These are phyloP conservation scores for Cystobasidiaceae sp. DNA, from an alignment of 1,284 basidiomycete genomes.

Conservation along the genomic window DNA sequence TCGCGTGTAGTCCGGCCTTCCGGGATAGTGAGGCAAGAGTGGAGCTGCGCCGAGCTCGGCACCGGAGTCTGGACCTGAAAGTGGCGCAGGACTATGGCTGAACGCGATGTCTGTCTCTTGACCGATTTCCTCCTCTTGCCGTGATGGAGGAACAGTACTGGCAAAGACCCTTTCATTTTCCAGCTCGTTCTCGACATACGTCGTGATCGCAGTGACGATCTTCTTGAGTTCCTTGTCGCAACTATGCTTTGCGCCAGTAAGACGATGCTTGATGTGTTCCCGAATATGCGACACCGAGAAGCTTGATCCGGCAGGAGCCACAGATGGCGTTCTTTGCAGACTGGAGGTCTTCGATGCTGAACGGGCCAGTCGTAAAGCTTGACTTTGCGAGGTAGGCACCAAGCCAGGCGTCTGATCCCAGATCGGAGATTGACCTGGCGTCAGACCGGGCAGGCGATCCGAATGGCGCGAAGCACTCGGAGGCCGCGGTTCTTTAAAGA, in stretches of 20 bases:
- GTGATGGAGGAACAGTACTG: slow-evolving; percentile 36
- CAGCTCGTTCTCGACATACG: slow-evolving; percentile 85
- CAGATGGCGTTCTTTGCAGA: background rate
- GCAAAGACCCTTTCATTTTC: slow-evolving; percentile 55
- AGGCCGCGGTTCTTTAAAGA: slow-evolving; percentile 26
- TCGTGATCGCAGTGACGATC: slow-evolving; percentile 85
- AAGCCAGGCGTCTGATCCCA: slow-evolving; percentile 41
- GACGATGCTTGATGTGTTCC: slow-evolving; percentile 84
- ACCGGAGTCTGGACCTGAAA: too few relatives aligned
- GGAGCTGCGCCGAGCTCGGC: too few relatives aligned
- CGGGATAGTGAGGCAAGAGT: too few relatives aligned
- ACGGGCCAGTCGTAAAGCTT: slow-evolving; percentile 19
- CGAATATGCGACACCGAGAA: slow-evolving; percentile 64
- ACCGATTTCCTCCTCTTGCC: slow-evolving; percentile 46
- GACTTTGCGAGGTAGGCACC: slow-evolving; percentile 33
- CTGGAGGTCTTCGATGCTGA: background rate
- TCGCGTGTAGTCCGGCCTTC: background rate
- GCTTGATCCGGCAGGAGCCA: slow-evolving; percentile 24
- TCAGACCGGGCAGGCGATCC: slow-evolving; percentile 31
- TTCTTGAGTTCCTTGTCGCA: slow-evolving; percentile 92
- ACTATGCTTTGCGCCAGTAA: slow-evolving; percentile 86
- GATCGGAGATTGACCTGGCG: slow-evolving; percentile 36
- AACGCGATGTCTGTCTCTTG: slow-evolving; percentile 30
- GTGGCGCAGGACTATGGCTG: too few relatives aligned
- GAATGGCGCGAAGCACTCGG: background rate